Evolutionary conservation across 371 early-diverging fungal genomes (phyloP), one percentile per base, ranked within the genome.

Genomic region (Rhizopus sp.): DNA sequence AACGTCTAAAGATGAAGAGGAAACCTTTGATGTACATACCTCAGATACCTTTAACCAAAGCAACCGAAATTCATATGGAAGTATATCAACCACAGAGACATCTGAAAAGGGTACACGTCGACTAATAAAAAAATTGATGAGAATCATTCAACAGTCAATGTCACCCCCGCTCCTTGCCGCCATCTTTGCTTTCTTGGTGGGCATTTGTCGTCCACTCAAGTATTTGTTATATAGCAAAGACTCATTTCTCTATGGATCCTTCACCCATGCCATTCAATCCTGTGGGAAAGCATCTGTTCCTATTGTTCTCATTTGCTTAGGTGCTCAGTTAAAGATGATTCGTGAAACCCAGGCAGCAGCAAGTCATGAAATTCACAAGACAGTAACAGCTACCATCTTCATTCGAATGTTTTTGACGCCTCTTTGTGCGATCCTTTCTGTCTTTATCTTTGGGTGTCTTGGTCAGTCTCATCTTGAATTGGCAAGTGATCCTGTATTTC

Each of bases 201-300:
- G 88, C n/a, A 66, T 85, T 32, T 56, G 70, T 0, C 82, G 85
- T n/a, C 67, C 72, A 7, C 42, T 84, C 1, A 78, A 84, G 42
- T 44, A 57, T n/a, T 46, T 79, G 10, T 53, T 89, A 63, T 83
- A 77, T 50, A 70, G 72, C n/a, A 50, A 70, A 33, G 72, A 81
- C 16, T 66, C 78, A 0, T 75, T 79, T 52, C 54, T 87, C 4
- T 78, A 84, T 50, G 68, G 84, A 13, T 68, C 85, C 7, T 51
- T 88, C 48, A 78, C 87, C n/a, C 64, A 68, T 10, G 86, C 88
- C 0, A 77, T 90, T 17, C 84, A 87, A 46, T 70, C 78, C 33
- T 87, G 88, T 63, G 86, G 88, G 17, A 75, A 74, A 31, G 82
- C 86, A 7, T 81, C 88, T 6, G 86, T 90, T 16, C 90, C 90